Conservation (phyloP, 108 stramenopile genomes). For the Discostella stelligeroides region DNA sequence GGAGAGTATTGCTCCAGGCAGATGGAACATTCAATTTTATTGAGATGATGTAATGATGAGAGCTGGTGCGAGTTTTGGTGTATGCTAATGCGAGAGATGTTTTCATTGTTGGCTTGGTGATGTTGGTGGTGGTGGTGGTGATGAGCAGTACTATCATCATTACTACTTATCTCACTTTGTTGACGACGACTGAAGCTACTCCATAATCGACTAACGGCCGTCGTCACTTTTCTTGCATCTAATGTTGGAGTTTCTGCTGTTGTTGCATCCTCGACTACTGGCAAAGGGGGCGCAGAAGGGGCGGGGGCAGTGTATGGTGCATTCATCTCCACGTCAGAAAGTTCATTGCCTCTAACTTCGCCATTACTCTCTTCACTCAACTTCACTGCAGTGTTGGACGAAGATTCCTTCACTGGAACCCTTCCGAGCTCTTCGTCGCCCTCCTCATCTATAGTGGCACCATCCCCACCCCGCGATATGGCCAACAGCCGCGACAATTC, state of each 20-base stretch:
- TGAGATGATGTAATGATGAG: neutral
- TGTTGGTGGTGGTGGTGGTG: no score
- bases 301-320: no score
- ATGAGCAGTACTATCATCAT: no score
- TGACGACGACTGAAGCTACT: no score
- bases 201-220: no score
- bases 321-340: neutral
- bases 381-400: neutral
- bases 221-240: no score
- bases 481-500: slow-evolving; percentile 36
- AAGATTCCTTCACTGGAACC: no score
- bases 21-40: slow-evolving; percentile 40
- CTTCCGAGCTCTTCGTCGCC: slow-evolving; percentile 41
- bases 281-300: neutral
- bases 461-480: slow-evolving; percentile 26
- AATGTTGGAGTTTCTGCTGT: neutral
- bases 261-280: neutral
- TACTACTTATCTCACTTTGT: no score
- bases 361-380: no score
- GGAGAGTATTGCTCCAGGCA: slow-evolving; percentile 35
- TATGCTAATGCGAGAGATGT: neutral
- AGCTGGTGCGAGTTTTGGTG: neutral
- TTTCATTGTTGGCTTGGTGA: no score
- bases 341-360: neutral
- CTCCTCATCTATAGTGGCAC: no score